Conservation (phyloP, 257 asterid species). For the Salvia rosmarinus region DNA sequence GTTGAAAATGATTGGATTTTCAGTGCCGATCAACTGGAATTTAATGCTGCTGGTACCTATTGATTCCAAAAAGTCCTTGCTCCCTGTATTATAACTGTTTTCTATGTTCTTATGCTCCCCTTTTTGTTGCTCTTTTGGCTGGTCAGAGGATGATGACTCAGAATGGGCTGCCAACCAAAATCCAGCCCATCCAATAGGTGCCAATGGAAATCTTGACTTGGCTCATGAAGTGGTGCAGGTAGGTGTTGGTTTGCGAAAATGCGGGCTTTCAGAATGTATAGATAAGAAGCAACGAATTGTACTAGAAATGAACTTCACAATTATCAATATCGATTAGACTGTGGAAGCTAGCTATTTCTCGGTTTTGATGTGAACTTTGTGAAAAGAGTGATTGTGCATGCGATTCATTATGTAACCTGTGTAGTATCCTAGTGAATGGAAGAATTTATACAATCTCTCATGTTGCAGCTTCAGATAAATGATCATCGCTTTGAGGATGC, state of each 20-base stretch:
- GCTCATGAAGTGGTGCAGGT: constrained; percentile 78
- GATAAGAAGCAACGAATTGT: no score
- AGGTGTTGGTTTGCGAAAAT: not conserved
- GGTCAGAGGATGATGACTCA: constrained; percentile 57
- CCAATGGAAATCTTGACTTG: constrained; percentile 78
- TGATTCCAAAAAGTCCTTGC: not conserved
- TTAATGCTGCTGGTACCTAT: constrained; percentile 50
- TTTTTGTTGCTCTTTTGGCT: not conserved
- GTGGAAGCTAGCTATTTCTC: constrained; percentile 19
- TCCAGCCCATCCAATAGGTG: constrained; percentile 67
- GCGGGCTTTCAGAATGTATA: no score
- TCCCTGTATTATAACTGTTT: constrained; percentile 10
- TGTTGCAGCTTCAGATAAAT: constrained; percentile 80
- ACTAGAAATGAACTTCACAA: no score
- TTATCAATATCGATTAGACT: not conserved
- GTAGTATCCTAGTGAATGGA: not conserved
- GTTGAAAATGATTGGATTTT: constrained; percentile 80
- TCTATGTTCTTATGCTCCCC: constrained; percentile 3
- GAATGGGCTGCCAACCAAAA: constrained; percentile 54
- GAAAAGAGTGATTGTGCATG: not conserved
- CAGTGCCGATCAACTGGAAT: constrained; percentile 77
- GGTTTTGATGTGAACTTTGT: not conserved
- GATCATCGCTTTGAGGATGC: constrained; percentile 93
- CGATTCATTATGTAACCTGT: not conserved
- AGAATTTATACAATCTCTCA: constrained; percentile 12